Percentiles rank a stretch among this genome's conserved stretches.
Conservation (phyloP, 192 early-diverging fungal species). For the Linderina pennispora region DNA sequence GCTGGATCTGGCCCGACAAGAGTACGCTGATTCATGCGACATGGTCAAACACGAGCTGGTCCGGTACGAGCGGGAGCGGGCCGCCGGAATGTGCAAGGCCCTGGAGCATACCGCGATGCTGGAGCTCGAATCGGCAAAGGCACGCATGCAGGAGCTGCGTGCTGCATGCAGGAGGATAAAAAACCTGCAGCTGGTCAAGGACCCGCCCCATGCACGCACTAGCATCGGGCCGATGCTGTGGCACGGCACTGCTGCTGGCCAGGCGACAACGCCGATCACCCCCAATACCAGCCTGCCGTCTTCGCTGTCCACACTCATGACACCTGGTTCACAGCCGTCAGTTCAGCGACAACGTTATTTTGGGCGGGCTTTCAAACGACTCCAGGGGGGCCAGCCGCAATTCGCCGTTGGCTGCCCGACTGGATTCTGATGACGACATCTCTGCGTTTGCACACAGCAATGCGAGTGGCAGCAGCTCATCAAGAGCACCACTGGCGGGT, state of each 20-base stretch:
- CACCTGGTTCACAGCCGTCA: too few species aligned
- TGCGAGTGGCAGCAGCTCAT: too few species aligned
- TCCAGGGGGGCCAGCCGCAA: neutral
- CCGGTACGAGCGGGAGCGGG: conserved; percentile 31
- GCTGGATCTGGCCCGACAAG: conserved; percentile 38
- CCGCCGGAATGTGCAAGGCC: conserved; percentile 28
- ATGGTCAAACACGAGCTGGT: conserved; percentile 31
- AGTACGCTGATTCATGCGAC: conserved; percentile 40
- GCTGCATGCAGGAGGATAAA: conserved; percentile 27
- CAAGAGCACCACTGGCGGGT: too few species aligned
- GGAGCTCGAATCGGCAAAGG: conserved; percentile 36
- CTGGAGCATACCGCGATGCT: conserved; percentile 29
- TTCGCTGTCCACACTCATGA: too few species aligned
- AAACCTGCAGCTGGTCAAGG: conserved; percentile 31
- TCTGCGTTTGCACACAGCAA: too few species aligned
- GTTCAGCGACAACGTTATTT: too few species aligned
- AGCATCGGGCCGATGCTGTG: conserved; percentile 44
- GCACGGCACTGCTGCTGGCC: conserved; percentile 9
- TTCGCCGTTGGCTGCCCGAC: too few species aligned
- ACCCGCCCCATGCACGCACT: conserved; percentile 36
- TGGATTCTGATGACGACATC: too few species aligned
- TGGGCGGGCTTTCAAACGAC: too few species aligned
- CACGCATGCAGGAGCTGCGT: conserved; percentile 27
- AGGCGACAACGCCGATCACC: conserved; percentile 7
- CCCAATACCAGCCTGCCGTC: conserved; percentile 6